Conservation (phyloP, 441 rosid species). For the Capsella rubella region DNA sequence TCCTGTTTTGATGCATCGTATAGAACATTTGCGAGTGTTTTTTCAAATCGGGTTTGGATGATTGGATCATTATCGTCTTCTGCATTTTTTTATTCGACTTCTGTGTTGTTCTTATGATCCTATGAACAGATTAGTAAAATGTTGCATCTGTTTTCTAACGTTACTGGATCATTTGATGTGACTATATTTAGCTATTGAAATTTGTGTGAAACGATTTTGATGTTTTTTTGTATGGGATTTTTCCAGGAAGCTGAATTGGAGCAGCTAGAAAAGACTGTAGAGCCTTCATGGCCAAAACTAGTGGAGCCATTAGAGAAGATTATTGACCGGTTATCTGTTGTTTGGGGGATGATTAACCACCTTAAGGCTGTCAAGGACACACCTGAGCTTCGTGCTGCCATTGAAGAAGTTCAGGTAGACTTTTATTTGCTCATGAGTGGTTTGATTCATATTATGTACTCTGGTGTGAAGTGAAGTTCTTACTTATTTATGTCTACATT, state of each 20-base stretch:
- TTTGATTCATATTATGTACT: slow-evolving; percentile 24
- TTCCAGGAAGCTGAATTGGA: slow-evolving; percentile 78
- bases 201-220: slow-evolving; percentile 7
- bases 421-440: slow-evolving; percentile 4
- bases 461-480: slow-evolving; percentile 4
- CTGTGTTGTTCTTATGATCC: slow-evolving; percentile 4
- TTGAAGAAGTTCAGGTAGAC: slow-evolving; percentile 89
- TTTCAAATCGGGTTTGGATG: no score
- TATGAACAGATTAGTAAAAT: background rate
- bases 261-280: slow-evolving; percentile 70
- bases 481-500: slow-evolving; percentile 10
- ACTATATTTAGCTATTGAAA: background rate
- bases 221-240: slow-evolving; percentile 36
- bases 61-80: no score
- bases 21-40: no score
- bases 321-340: slow-evolving; percentile 62
- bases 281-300: slow-evolving; percentile 83
- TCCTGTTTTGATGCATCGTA: background rate
- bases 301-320: slow-evolving; percentile 92
- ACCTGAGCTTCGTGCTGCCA: slow-evolving; percentile 82
- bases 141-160: background rate
- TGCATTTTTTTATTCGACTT: background rate
- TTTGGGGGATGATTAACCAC: slow-evolving; percentile 83
- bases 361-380: slow-evolving; percentile 85
- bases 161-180: background rate